Evolutionary conservation across 1,139 yeast genomes (phyloP).

Genomic region (Diutina scorzettiae): DNA sequence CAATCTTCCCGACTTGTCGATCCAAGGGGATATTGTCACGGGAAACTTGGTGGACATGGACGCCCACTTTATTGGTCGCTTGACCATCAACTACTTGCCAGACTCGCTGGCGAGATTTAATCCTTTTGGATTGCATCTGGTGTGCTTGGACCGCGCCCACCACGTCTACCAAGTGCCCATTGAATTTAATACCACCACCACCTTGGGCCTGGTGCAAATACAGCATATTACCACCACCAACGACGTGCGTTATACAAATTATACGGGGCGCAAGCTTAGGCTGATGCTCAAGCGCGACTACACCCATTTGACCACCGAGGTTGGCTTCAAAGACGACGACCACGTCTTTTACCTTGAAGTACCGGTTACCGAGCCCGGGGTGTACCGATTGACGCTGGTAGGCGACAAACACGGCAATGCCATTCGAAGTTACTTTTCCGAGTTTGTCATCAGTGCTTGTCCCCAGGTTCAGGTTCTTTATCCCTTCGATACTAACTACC

Average conservation of each 20-base stretch:
- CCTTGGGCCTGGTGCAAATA: conserved; percentile 56
- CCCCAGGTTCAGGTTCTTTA: conserved; percentile 51
- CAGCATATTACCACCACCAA: conserved; percentile 49
- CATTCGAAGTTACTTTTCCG: conserved; percentile 53
- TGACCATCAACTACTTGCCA: conserved; percentile 79
- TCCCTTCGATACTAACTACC: conserved; percentile 26
- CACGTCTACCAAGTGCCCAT: conserved; percentile 46
- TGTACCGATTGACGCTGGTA: conserved; percentile 56
- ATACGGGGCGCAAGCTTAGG: conserved; percentile 43
- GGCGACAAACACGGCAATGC: conserved; percentile 51
- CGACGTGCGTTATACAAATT: conserved; percentile 36
- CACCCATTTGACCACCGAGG: conserved; percentile 18
- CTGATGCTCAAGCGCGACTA: conserved; percentile 32
- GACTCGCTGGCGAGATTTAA: conserved; percentile 82
- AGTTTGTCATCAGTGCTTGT: conserved; percentile 60
- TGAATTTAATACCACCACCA: conserved; percentile 69
- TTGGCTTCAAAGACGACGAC: conserved; percentile 17
- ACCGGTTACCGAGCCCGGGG: conserved; percentile 61
- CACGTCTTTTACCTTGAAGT: conserved; percentile 37
- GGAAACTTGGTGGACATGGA: conserved; percentile 45
- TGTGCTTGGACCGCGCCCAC: conserved; percentile 36
- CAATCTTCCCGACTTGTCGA: conserved; percentile 47
- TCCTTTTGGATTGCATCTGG: conserved; percentile 36
- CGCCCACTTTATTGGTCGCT: conserved; percentile 72
- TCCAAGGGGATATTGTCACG: conserved; percentile 45